phyloP scores from a whole-genome alignment of 495 filamentous ascomycete species.

The Neurospora africana region DNA sequence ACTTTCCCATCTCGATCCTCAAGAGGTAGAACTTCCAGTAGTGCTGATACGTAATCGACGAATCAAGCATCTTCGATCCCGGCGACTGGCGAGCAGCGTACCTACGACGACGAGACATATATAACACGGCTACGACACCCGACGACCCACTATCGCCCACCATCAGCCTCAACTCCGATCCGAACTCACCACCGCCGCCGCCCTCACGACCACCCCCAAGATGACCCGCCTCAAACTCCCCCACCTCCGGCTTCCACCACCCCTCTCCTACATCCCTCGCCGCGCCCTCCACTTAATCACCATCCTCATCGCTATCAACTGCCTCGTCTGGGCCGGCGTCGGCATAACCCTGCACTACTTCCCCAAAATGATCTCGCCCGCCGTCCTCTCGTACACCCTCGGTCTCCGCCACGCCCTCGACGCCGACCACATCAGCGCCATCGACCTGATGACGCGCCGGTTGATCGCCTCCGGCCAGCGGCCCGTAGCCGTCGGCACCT shows the following conservation, averaged over 20 bases:
- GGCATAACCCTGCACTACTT: constrained; percentile 53
- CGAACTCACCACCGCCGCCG: neutral
- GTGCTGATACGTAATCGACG: neutral
- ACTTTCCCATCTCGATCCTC: neutral
- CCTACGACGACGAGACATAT: neutral
- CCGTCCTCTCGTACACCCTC: constrained; percentile 79
- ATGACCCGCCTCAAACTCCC: constrained; percentile 1
- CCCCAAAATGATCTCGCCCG: constrained; percentile 57
- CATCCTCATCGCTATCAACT: constrained; percentile 54
- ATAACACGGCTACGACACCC: neutral
- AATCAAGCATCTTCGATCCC: neutral
- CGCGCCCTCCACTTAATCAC: constrained; percentile 58
- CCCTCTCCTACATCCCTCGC: constrained; percentile 42
- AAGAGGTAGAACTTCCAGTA: no score
- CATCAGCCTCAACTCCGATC: neutral
- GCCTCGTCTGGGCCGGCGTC: constrained; percentile 59
- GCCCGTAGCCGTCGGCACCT: constrained; percentile 91
- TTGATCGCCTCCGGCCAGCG: constrained; percentile 78
- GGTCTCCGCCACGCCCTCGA: constrained; percentile 91
- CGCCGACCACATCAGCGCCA: constrained; percentile 93
- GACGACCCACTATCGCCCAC: no score
- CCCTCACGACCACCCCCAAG: neutral
- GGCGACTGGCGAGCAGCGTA: neutral
- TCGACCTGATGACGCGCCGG: constrained; percentile 89
- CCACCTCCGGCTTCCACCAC: constrained; percentile 7